These are phyloP conservation scores for Ajuga reptans DNA, from an alignment of 305 asterid genomes.

Conservation along the genomic window DNA sequence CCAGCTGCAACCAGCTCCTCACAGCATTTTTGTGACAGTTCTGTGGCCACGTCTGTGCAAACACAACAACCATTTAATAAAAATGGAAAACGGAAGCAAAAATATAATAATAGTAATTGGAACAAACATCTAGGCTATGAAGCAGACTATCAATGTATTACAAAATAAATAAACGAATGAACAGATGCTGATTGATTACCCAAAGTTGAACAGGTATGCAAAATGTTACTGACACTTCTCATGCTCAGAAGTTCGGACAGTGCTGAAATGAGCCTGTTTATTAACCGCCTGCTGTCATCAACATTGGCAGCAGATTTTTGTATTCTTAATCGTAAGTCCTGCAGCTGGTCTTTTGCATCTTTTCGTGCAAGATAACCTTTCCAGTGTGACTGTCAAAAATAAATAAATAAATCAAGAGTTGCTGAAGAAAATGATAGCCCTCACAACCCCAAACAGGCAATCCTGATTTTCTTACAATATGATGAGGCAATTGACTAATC, in stretches of 20 bases:
- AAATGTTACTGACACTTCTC: slow-evolving; percentile 78
- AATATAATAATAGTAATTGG: too few species aligned
- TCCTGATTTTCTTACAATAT: not conserved
- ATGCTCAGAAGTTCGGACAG: slow-evolving; percentile 70
- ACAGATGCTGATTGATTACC: slow-evolving; percentile 35
- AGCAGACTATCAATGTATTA: not conserved
- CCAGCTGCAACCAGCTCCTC: slow-evolving; percentile 90
- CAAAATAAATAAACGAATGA: not conserved
- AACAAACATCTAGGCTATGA: not conserved
- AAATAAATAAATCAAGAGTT: not conserved
- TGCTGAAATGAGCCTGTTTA: slow-evolving; percentile 85
- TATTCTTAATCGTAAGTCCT: slow-evolving; percentile 65
- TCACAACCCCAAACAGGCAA: not conserved
- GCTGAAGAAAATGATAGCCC: not conserved
- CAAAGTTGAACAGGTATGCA: slow-evolving; percentile 81
- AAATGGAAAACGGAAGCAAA: too few species aligned
- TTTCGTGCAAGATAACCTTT: slow-evolving; percentile 87
- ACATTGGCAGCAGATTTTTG: slow-evolving; percentile 83
- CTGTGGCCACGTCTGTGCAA: slow-evolving; percentile 73
- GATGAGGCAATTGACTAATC: not conserved
- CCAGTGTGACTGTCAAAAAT: slow-evolving; percentile 64
- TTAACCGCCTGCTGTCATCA: slow-evolving; percentile 71
- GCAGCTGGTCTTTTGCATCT: slow-evolving; percentile 54
- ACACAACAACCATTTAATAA: not conserved
- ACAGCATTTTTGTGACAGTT: slow-evolving; percentile 81